phyloP scores from a whole-genome alignment of 768 basidiomycete genomes.

The Tricholoma saponaceum region DNA sequence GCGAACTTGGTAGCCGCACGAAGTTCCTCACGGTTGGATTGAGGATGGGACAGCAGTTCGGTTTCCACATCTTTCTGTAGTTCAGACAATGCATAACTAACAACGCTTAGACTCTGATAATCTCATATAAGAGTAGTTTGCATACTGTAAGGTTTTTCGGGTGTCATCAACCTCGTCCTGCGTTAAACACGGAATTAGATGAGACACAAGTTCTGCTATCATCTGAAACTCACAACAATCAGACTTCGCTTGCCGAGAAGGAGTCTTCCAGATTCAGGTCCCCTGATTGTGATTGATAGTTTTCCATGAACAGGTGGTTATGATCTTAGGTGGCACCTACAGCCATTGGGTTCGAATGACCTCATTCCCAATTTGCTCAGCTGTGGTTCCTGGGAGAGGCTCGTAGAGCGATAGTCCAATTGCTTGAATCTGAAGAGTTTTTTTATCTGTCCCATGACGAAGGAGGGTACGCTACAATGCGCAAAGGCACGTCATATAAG shows the following conservation, averaged over 20 bases:
- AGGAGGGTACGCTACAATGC: constrained; percentile 73
- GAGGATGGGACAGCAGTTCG: constrained; percentile 61
- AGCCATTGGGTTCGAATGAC: constrained; percentile 97
- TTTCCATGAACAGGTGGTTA: constrained; percentile 4
- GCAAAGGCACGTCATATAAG: not conserved
- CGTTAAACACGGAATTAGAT: constrained; percentile 1
- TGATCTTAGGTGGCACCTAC: constrained; percentile 36
- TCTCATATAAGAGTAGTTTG: not conserved
- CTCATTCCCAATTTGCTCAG: constrained; percentile 72
- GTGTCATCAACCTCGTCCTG: constrained; percentile 90
- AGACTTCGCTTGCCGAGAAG: constrained; percentile 79
- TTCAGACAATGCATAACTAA: constrained; percentile 86
- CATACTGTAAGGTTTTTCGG: constrained; percentile 83
- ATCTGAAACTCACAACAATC: constrained; percentile 63
- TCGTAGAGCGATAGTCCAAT: constrained; percentile 97
- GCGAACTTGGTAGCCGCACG: constrained; percentile 74
- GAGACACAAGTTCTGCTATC: not conserved
- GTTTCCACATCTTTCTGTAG: constrained; percentile 84
- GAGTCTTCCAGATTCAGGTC: constrained; percentile 59
- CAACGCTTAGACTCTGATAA: not conserved
- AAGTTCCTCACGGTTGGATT: constrained; percentile 67
- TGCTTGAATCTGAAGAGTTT: constrained; percentile 89
- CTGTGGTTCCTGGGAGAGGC: constrained; percentile 70
- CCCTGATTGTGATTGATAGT: constrained; percentile 31
- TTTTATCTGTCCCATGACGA: constrained; percentile 62